These are phyloP conservation scores for Trichaptum fuscoviolaceum DNA, from an alignment of 768 basidiomycete species.

Conservation along the genomic window DNA sequence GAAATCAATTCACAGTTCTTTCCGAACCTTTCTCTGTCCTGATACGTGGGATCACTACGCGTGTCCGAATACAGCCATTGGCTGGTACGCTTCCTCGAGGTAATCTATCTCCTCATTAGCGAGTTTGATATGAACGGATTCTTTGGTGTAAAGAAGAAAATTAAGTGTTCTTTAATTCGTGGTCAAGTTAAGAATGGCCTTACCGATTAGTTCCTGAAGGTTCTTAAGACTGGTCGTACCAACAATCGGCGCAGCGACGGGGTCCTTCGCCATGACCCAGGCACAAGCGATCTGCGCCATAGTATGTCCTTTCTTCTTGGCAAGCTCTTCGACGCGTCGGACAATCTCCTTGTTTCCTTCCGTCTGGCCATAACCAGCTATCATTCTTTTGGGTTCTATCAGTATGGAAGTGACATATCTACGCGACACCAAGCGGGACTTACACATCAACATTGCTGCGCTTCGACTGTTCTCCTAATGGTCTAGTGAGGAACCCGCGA, in stretches of 20 bases:
- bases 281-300: conserved; percentile 58
- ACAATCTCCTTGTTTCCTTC: conserved; percentile 28
- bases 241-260: conserved; percentile 50
- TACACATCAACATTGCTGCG: conserved; percentile 33
- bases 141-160: conserved; percentile 18
- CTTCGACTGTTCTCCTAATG: conserved; percentile 31
- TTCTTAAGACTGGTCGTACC: conserved; percentile 49
- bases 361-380: conserved; percentile 17
- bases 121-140: conserved; percentile 42
- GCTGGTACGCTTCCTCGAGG: conserved; percentile 49
- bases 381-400: conserved; percentile 10
- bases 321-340: conserved; percentile 51
- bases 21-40: too few relatives aligned
- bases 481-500: conserved; percentile 44
- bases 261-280: conserved; percentile 43
- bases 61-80: conserved; percentile 43
- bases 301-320: conserved; percentile 41
- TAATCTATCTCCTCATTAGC: conserved; percentile 51
- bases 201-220: conserved; percentile 47
- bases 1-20: too few relatives aligned
- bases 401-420: background rate
- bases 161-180: too few relatives aligned
- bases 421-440: background rate
- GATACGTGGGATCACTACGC: background rate
- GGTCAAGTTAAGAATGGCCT: conserved; percentile 3